Percentiles rank a stretch among this genome's conserved stretches.
Conservation (phyloP, 2,329 filamentous ascomycete genomes). For the Ophiostoma triangulosporum region DNA sequence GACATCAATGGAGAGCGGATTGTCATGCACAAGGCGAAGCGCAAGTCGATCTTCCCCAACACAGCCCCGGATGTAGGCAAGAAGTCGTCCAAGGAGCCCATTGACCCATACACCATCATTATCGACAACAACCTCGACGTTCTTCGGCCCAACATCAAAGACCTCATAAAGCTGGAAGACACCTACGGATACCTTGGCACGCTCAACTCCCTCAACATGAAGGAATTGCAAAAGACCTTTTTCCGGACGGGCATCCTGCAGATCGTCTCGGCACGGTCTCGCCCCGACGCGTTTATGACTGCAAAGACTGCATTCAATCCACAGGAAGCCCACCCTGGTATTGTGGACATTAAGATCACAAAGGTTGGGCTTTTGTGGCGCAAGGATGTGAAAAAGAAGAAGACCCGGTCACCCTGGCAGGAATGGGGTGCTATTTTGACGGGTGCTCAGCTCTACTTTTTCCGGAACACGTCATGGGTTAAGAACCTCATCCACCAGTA, state of each 20-base stretch:
- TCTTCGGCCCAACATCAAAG: slow-evolving; percentile 72
- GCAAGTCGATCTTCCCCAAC: slow-evolving; percentile 55
- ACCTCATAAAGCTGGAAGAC: slow-evolving; percentile 87
- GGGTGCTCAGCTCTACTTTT: slow-evolving; percentile 94
- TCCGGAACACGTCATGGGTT: slow-evolving; percentile 84
- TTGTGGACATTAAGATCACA: slow-evolving; percentile 94
- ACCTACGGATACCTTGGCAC: slow-evolving; percentile 80
- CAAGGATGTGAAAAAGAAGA: slow-evolving; percentile 87
- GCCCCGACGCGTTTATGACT: slow-evolving; percentile 89
- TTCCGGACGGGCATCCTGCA: slow-evolving; percentile 85
- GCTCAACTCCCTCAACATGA: slow-evolving; percentile 60
- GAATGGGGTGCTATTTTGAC: slow-evolving; percentile 97
- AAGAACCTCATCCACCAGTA: slow-evolving; percentile 84
- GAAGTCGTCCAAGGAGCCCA: slow-evolving; percentile 62
- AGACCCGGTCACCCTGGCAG: slow-evolving; percentile 90
- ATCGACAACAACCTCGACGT: slow-evolving; percentile 77
- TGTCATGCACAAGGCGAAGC: slow-evolving; percentile 56
- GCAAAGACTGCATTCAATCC: slow-evolving; percentile 77
- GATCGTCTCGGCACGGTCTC: slow-evolving; percentile 84
- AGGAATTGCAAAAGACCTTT: slow-evolving; percentile 74
- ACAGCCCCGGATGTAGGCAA: slow-evolving; percentile 49
- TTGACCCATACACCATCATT: slow-evolving; percentile 91
- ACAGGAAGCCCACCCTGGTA: slow-evolving; percentile 73
- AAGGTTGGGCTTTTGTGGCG: slow-evolving; percentile 93
- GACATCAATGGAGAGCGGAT: slow-evolving; percentile 66